Conservation (phyloP, 192 early-diverging fungal species). For the Coemansia aciculifera region DNA sequence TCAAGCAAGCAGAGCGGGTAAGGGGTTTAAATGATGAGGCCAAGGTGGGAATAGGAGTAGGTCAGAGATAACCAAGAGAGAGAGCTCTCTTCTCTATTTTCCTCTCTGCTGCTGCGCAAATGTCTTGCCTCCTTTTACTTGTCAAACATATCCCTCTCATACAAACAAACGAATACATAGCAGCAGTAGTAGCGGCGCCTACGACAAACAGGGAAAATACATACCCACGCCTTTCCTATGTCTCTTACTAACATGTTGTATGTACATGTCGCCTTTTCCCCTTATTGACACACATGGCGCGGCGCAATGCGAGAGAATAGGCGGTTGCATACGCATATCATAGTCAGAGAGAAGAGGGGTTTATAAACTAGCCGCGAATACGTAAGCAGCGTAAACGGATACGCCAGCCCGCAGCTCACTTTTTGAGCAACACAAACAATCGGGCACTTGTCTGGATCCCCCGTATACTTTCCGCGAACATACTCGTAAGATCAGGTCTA, state of each 20-base stretch:
- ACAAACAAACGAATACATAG: background rate
- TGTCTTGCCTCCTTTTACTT: background rate
- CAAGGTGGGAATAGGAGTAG: conserved; percentile 5
- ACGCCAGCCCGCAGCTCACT: conserved; percentile 3
- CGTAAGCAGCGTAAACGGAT: conserved; percentile 1
- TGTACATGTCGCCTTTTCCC: background rate
- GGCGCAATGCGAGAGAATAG: conserved; percentile 4
- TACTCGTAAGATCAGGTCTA: background rate
- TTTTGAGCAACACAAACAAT: background rate
- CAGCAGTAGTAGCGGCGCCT: background rate
- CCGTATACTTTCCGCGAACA: background rate
- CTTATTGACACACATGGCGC: background rate
- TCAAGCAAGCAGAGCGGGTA: background rate
- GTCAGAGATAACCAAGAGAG: background rate
- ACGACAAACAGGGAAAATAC: background rate
- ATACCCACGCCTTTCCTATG: background rate
- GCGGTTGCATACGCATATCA: background rate
- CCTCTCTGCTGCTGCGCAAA: background rate
- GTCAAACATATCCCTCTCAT: background rate
- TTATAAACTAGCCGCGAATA: background rate
- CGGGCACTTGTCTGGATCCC: background rate
- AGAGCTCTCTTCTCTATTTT: background rate
- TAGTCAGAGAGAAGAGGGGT: background rate
- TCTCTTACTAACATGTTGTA: background rate
- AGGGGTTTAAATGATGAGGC: background rate